Evolutionary conservation across 352 stramenopile species (phyloP).

Genomic region (Phytophthora cryptogea): DNA sequence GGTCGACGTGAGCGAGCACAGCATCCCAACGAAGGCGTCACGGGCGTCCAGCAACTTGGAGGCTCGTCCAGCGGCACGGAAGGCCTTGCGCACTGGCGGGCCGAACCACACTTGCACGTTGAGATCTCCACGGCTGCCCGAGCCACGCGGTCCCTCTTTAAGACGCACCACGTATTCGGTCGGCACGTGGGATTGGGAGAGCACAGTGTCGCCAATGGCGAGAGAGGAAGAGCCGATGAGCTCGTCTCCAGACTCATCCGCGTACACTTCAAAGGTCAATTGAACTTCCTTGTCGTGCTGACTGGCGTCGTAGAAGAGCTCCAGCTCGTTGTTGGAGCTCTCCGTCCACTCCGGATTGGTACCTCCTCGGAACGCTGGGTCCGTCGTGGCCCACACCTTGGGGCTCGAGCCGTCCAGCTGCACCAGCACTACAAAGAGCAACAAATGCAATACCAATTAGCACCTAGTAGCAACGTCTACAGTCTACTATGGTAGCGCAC

Average conservation of each 20-base stretch:
- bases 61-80: conserved; percentile 70
- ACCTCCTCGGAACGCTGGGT: conserved; percentile 66
- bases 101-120: conserved; percentile 75
- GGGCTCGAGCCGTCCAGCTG: conserved; percentile 68
- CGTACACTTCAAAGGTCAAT: conserved; percentile 74
- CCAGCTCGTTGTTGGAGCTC: conserved; percentile 75
- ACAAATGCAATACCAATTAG: conserved; percentile 12
- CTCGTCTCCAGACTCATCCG: conserved; percentile 71
- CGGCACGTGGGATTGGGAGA: conserved; percentile 38
- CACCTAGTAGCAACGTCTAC: not conserved
- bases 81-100: conserved; percentile 76
- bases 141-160: conserved; percentile 45
- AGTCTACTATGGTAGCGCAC: conserved; percentile 26
- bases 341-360: conserved; percentile 72
- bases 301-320: conserved; percentile 78
- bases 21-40: conserved; percentile 60
- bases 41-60: conserved; percentile 77
- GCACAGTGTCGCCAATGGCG: conserved; percentile 37
- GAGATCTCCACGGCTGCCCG: conserved; percentile 60
- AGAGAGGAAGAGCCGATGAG: conserved; percentile 53
- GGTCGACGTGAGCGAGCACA: conserved; percentile 48
- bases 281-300: conserved; percentile 47
- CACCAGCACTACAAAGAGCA: conserved; percentile 54
- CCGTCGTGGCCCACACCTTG: conserved; percentile 64
- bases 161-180: conserved; percentile 55